These are phyloP conservation scores for Larix kaempferi DNA, from an alignment of 75 land plant species.

Conservation along the genomic window DNA sequence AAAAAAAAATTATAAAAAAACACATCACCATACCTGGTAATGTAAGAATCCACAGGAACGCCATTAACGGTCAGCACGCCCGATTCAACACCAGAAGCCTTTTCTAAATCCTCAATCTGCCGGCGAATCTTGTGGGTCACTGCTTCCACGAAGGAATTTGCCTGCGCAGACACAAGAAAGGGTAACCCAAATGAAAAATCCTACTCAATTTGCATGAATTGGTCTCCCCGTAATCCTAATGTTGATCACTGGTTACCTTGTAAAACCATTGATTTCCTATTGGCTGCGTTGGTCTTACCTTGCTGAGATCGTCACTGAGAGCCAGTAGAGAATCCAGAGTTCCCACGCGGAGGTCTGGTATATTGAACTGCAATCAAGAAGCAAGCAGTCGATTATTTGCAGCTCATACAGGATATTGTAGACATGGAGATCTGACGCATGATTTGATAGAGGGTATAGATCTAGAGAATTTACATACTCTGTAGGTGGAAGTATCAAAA, in stretches of 20 bases:
- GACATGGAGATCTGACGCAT: background rate
- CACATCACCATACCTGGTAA: conserved; percentile 54
- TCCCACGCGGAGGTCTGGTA: conserved; percentile 89
- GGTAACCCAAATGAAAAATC: background rate
- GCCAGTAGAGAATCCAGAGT: conserved; percentile 88
- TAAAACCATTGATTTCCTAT: too few relatives aligned
- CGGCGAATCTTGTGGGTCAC: conserved; percentile 85
- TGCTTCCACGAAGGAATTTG: conserved; percentile 77
- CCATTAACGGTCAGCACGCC: conserved; percentile 71
- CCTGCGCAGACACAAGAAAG: conserved; percentile 28
- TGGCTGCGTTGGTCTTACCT: conserved; percentile 40
- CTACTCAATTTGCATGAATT: background rate
- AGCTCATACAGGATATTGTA: background rate
- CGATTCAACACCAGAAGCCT: conserved; percentile 46
- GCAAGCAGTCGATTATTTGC: background rate
- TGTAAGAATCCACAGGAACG: conserved; percentile 82
- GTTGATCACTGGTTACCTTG: background rate
- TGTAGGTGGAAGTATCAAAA: conserved; percentile 94
- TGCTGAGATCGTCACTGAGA: conserved; percentile 90
- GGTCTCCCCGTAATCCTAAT: background rate
- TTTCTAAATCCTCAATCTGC: conserved; percentile 88
- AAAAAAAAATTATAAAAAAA: background rate
- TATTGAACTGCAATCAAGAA: conserved; percentile 59
- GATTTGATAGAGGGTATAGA: background rate
- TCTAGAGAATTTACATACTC: conserved; percentile 34